Evolutionary conservation across 192 early-diverging fungal genomes (phyloP).

Genomic region (Backusella australiensis): DNA sequence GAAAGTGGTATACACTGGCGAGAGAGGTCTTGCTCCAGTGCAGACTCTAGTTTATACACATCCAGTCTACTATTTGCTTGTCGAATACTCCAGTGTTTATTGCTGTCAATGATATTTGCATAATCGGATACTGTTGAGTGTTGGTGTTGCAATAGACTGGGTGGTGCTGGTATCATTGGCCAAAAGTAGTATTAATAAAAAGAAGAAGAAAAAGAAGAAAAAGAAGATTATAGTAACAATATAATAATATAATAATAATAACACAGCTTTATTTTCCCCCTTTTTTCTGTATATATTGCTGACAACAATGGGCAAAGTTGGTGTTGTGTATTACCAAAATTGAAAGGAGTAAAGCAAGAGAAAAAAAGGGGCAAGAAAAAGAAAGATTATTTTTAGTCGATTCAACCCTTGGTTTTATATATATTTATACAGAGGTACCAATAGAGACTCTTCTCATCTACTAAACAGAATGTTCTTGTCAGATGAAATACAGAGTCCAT

Average conservation of each 20-base stretch:
- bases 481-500: neutral
- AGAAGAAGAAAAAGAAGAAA: neutral
- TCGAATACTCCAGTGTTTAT: constrained; percentile 28
- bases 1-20: constrained; percentile 19
- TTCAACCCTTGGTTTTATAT: neutral
- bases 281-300: neutral
- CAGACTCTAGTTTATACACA: constrained; percentile 8
- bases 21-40: constrained; percentile 20
- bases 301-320: neutral
- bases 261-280: neutral
- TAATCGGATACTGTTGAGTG: neutral
- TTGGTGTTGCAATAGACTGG: neutral
- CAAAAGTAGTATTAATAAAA: neutral
- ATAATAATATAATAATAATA: neutral
- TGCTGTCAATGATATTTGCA: neutral
- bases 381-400: neutral
- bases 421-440: no score
- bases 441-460: no score
- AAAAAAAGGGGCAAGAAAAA: neutral
- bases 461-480: neutral
- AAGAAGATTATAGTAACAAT: neutral
- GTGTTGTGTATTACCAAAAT: neutral
- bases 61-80: constrained; percentile 32
- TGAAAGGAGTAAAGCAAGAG: neutral
- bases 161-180: neutral